Percentiles rank a stretch among this genome's conserved stretches.
Evolutionary conservation across 371 early-diverging fungal genomes (phyloP).

Genomic region (Mortierella sp.): DNA sequence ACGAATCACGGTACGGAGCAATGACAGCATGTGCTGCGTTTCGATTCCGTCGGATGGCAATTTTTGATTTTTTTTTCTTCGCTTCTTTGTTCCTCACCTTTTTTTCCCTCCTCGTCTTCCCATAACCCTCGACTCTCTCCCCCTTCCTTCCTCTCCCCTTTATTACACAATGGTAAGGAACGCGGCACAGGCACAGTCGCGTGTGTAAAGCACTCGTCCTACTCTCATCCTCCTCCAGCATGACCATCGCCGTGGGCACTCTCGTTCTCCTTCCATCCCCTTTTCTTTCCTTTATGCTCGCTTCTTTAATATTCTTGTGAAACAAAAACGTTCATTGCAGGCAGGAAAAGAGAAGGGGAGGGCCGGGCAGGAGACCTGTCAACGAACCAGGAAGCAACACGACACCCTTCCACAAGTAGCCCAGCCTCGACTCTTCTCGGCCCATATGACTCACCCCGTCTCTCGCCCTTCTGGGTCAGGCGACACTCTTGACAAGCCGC

Average conservation of each 20-base stretch:
- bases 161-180: constrained; percentile 17
- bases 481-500: neutral
- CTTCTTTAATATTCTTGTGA: constrained; percentile 10
- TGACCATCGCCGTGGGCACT: constrained; percentile 2
- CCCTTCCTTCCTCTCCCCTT: constrained; percentile 2
- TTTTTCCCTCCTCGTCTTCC: constrained; percentile 6
- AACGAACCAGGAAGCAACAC: neutral
- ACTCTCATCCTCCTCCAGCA: neutral
- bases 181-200: neutral
- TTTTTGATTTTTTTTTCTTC: constrained; percentile 10
- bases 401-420: neutral
- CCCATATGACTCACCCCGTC: neutral
- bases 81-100: neutral
- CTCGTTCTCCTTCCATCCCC: no score
- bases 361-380: neutral
- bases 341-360: neutral
- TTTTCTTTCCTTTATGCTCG: neutral
- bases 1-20: neutral
- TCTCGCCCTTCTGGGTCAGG: neutral
- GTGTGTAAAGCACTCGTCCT: neutral
- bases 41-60: constrained; percentile 26
- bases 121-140: constrained; percentile 6
- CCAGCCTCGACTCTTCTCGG: neutral
- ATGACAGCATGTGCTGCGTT: constrained; percentile 21
- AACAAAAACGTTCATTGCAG: neutral